Evolutionary conservation across 139 green algal species (phyloP), one percentile per base, ranked within the genome.

Genomic region (Marvania coccoides): DNA sequence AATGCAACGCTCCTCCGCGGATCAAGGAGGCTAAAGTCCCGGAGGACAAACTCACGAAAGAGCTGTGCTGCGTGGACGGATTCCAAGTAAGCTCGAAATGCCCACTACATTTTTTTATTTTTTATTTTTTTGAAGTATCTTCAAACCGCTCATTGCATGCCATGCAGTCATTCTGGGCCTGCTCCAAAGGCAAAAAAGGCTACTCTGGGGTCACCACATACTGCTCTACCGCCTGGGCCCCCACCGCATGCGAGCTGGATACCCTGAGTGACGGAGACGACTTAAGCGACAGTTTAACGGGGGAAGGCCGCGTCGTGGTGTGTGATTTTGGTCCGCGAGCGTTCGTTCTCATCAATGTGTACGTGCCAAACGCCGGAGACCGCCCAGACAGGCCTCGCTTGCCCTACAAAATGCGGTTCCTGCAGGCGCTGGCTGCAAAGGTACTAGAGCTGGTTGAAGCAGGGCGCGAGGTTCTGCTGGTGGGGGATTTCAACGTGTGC

Each of bases 331-430:
- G 68, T 55, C 26, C 53, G 23, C 19, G 42, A 51, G 26, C 23
- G 79, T 92, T 72, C 61, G 84, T 90, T 58, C 72, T 91, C 14
- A 65, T 91, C 53, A 92, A 92, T 58, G 82, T 90, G 47, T 92
- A 95, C 54, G 87, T 83, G 19, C 88, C 88, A 12, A 95, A 95
- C 70, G 84, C 87, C 15, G 88, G 88, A 0, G 74, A 85, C 34
- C 46, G 63, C 1, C 66, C 80, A 8, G 72, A 47, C 2, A 55
- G 80, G 0, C 26, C 72, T 0, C 70, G 88, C 6, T 65, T 83
- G 23, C 33, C 37, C 2, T 83, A 69, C 54, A 93, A 94, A 71
- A 42, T 85, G 24, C 68, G 69, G 2, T 94, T 87, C 66, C 64
- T 92, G 45, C 40, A 63, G 36, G 74, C 63, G 4, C 69, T 92